Conservation (phyloP, 768 basidiomycete genomes). For the Lactarius tabidus region DNA sequence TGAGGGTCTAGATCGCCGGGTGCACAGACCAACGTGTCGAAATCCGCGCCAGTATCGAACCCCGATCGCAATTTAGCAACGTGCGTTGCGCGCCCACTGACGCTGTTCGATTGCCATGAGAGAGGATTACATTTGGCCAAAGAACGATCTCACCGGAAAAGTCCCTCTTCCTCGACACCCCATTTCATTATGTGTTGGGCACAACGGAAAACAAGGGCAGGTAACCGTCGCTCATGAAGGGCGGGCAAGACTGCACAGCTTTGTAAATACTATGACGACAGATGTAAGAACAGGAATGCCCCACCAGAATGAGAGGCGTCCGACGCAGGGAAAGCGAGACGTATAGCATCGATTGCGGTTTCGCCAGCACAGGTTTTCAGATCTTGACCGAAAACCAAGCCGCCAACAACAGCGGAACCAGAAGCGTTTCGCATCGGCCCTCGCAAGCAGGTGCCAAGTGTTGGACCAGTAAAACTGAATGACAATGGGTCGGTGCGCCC, state of each 20-base stretch:
- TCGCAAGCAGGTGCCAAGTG: constrained; percentile 54
- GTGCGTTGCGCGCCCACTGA: constrained; percentile 81
- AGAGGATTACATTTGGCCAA: not conserved
- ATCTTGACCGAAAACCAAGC: constrained; percentile 65
- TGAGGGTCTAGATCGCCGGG: constrained; percentile 93
- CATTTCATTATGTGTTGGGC: constrained; percentile 77
- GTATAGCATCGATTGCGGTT: constrained; percentile 43
- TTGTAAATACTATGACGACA: constrained; percentile 19
- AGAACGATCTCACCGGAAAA: constrained; percentile 64
- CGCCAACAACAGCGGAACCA: constrained; percentile 37
- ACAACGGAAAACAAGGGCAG: constrained; percentile 77
- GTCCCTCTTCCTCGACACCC: constrained; percentile 83
- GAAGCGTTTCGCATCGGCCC: constrained; percentile 43
- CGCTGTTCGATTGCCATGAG: constrained; percentile 41
- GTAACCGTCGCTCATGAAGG: constrained; percentile 40
- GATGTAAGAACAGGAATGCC: not conserved
- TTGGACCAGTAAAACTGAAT: constrained; percentile 41
- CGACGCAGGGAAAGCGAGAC: constrained; percentile 14
- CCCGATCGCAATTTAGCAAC: constrained; percentile 67
- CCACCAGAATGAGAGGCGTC: constrained; percentile 12
- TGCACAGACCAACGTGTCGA: constrained; percentile 66
- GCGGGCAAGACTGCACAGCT: constrained; percentile 2
- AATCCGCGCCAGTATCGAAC: constrained; percentile 88
- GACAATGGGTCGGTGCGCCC: constrained; percentile 45
- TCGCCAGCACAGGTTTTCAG: constrained; percentile 52